These are phyloP conservation scores for Mycena galericulata DNA, from an alignment of 768 basidiomycete genomes.

Conservation along the genomic window DNA sequence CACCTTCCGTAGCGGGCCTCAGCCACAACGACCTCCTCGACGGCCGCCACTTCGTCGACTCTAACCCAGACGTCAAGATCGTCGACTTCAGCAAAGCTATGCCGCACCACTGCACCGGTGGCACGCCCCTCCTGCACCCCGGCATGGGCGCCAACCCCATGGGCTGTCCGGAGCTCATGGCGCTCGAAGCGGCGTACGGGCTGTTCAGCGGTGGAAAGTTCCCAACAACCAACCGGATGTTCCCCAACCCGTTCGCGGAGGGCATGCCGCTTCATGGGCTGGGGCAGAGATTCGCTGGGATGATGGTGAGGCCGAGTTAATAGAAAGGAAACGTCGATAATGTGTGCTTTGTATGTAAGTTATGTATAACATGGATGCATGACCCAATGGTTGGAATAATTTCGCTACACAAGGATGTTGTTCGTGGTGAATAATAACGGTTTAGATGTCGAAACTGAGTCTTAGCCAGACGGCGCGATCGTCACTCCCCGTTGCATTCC, in stretches of 20 bases:
- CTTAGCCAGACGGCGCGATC: too few relatives aligned
- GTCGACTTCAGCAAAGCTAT: slow-evolving; percentile 27
- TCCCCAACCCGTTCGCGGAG: background rate
- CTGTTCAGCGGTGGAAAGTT: slow-evolving; percentile 1
- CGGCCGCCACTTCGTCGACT: slow-evolving; percentile 19
- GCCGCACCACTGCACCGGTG: slow-evolving; percentile 12
- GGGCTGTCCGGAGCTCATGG: slow-evolving; percentile 14
- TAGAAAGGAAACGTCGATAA: too few relatives aligned
- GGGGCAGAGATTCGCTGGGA: background rate
- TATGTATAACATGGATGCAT: background rate
- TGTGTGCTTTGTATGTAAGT: too few relatives aligned
- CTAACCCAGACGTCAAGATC: slow-evolving; percentile 18
- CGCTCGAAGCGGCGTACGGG: slow-evolving; percentile 13
- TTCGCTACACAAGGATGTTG: too few relatives aligned
- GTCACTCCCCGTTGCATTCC: too few relatives aligned
- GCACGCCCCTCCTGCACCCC: slow-evolving; percentile 12
- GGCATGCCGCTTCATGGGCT: slow-evolving; percentile 13
- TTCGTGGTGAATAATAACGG: too few relatives aligned
- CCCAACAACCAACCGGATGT: background rate
- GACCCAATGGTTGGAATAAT: too few relatives aligned
- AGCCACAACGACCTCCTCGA: slow-evolving; percentile 18
- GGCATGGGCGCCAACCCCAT: slow-evolving; percentile 4
- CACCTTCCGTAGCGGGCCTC: slow-evolving; percentile 9
- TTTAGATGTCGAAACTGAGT: too few relatives aligned
- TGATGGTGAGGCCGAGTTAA: too few relatives aligned